Conservation (phyloP, 78 protist species). For the Tieghemostelium lacteum region DNA sequence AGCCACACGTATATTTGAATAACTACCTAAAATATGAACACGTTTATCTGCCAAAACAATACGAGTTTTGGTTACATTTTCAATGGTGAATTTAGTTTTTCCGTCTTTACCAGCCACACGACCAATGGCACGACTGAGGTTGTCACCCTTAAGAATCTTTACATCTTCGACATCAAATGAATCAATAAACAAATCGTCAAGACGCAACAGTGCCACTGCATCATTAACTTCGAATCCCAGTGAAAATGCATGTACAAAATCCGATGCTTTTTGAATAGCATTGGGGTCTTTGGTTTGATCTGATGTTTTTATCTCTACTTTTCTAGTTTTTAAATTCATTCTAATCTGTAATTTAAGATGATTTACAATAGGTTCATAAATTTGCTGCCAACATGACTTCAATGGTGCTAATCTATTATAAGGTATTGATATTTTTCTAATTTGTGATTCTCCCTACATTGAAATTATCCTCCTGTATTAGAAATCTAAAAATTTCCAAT, state of each 20-base stretch:
- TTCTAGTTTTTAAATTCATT: constrained; percentile 88
- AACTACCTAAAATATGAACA: constrained; percentile 98
- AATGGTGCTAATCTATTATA: constrained; percentile 94
- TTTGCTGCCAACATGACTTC: constrained; percentile 90
- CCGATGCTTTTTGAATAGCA: constrained; percentile 95
- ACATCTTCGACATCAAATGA: constrained; percentile 97
- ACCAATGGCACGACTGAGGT: constrained; percentile 98
- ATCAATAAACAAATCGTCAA: constrained; percentile 98
- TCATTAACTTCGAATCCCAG: constrained; percentile 97
- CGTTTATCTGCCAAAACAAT: constrained; percentile 97
- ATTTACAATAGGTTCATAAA: constrained; percentile 97
- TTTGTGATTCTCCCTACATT: constrained; percentile 47
- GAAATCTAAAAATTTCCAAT: not conserved
- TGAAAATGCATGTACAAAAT: constrained; percentile 95
- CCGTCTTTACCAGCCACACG: constrained; percentile 99
- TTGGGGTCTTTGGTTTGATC: constrained; percentile 81
- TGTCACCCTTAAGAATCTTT: constrained; percentile 96
- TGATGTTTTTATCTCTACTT: constrained; percentile 93
- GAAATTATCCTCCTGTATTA: not conserved
- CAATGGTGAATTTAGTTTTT: constrained; percentile 96
- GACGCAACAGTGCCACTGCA: constrained; percentile 97
- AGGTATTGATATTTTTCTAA: constrained; percentile 75
- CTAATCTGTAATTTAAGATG: constrained; percentile 95
- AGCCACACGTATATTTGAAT: constrained; percentile 93
- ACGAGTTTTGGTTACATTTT: constrained; percentile 97